Evolutionary conservation across 2,329 filamentous ascomycete species (phyloP), one percentile per base, ranked within the genome.

Genomic region (Cytospora piceae): DNA sequence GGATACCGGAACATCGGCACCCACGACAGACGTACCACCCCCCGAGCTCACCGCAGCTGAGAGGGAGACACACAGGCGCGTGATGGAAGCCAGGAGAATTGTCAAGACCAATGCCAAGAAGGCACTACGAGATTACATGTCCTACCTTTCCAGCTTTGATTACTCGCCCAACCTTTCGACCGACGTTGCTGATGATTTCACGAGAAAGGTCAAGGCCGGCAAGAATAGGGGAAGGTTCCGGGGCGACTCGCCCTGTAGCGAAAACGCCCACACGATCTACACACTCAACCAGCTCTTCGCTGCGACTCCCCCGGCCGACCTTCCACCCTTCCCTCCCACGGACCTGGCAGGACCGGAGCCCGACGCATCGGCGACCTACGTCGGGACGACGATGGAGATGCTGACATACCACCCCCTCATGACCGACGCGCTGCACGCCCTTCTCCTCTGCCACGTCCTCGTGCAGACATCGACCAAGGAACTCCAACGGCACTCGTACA

Each of bases 371-470:
- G 63, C 67, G 8, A 73, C 77, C 17, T 67, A 75, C 5, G 69
- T 78, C 39, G 74, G 80, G 65, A 77, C 76, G 31, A 73, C 74
- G 15, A 76, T 74, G 53, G 90, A 93, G 77, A 83, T 84, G 51
- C 83, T 92, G 32, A 95, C 91, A 0, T 95, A 92, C 74, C 92
- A 96, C 72, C 93, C 92, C 0, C 83, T 95, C 11, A 82, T 96
- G 14, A 87, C 87, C 8, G 92, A 96, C 70, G 90, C 90, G 1
- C 83, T 96, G 0, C 92, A 96, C 75, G 89, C 88, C 5, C 77
- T 95, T 1, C 85, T 96, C 11, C 84, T 96, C 51, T 90, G 89
- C 70, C 92, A 96, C 76, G 85, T 86, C n/a, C 85, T 96, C 12
- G 78, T 92, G 9, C 92, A 94, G 76, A 96, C 92, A 0, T 90